Base-by-base conservation (phyloP, 139 green algal species). In the Bryopsis sp. region DNA sequence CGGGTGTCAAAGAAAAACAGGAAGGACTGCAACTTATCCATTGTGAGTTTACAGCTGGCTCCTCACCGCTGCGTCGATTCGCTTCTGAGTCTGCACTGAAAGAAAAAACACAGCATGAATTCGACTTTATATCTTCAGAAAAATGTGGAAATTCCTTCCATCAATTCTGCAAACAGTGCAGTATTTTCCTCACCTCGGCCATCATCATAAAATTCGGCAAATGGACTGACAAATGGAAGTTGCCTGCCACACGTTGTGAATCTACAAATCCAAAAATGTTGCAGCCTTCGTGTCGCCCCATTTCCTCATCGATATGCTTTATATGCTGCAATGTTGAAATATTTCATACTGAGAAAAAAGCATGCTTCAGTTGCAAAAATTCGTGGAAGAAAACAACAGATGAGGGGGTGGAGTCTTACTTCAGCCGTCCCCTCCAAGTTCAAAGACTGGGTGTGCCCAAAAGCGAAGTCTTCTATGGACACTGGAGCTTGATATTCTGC, bases 221-320 rank as follows among this genome's bases (percentile, higher is more conserved):
- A 4, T 67, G 59, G 32, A 67, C 26, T 29, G 32, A 48, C 34
- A 72, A 65, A 57, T 72, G 66, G 48, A 72, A 72, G 47, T 54
- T 72, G 39, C 66, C 66, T 8, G 66, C 34, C 3, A 72, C 37
- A n/a, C 33, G 29, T 24, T 72, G 35, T 28, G 60, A 47, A 4
- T 72, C 43, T 3, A 72, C 34, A 31, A 65, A 57, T 32, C 66
- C 66, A 29, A 46, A 33, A 63, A 72, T 72, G 37, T 69, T 62
- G 47, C 66, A 72, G 11, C 66, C 66, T 31, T 72, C 66, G 5
- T 68, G 48, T 28, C 43, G 63, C 15, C 38, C 28, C 15, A 33
- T 36, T 35, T 36, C 59, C 22, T 67, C 38, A 19, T 67, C 59
- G 6, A 67, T 67, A 6, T 36, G 29, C 8, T 67, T 38, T 22